These are phyloP conservation scores for Vigna nakashimae DNA, from an alignment of 306 rosid genomes.

Conservation along the genomic window DNA sequence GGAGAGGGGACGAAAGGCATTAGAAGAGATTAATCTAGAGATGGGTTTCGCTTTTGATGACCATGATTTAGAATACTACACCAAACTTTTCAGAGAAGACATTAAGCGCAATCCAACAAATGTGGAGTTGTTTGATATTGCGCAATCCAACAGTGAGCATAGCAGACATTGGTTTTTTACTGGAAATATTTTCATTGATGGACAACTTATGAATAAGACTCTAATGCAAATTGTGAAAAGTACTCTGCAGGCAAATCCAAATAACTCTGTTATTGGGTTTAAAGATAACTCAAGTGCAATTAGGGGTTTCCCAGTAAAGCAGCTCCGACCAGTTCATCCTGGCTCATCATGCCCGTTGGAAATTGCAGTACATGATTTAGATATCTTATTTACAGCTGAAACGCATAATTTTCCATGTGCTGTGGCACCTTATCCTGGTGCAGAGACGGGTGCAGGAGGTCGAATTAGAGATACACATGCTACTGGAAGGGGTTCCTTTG, in stretches of 20 bases:
- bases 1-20: constrained; percentile 83
- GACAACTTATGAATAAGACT: constrained; percentile 67
- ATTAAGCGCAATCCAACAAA: constrained; percentile 83
- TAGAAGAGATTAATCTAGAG: constrained; percentile 82
- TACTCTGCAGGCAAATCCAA: constrained; percentile 81
- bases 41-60: constrained; percentile 97
- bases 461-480: constrained; percentile 97
- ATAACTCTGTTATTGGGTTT: constrained; percentile 88
- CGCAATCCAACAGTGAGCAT: constrained; percentile 93
- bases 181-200: constrained; percentile 79
- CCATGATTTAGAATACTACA: constrained; percentile 82
- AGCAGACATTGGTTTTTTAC: constrained; percentile 97
- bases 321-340: constrained; percentile 70
- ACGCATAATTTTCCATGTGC: constrained; percentile 98
- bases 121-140: constrained; percentile 90
- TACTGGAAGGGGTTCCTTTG: constrained; percentile 91
- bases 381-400: constrained; percentile 89
- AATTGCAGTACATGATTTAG: constrained; percentile 54
- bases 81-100: constrained; percentile 80
- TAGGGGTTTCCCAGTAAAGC: constrained; percentile 74
- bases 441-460: constrained; percentile 96
- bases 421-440: constrained; percentile 97
- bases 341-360: constrained; percentile 69
- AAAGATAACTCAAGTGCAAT: constrained; percentile 98
- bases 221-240: constrained; percentile 95